Conservation (phyloP, 768 basidiomycete species). For the Aureoboletus auriporus region DNA sequence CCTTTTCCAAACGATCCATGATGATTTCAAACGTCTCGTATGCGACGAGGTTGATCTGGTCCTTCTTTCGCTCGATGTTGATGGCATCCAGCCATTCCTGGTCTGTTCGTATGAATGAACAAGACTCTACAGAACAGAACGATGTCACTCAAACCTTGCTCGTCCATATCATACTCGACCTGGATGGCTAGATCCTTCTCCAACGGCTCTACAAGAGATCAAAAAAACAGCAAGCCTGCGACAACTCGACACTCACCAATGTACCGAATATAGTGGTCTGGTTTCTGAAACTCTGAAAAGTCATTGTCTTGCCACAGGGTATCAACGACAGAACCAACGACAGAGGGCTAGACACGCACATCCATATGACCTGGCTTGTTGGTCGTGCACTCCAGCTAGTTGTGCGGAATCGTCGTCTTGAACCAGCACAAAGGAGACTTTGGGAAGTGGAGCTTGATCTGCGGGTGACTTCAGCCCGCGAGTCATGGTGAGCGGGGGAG, state of each 20-base stretch:
- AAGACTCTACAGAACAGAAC: background rate
- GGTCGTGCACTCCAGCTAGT: conserved; percentile 60
- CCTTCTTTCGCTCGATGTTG: conserved; percentile 78
- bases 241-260: conserved; percentile 54
- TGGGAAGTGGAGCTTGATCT: conserved; percentile 47
- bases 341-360: conserved; percentile 45
- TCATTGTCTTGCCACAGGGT: conserved; percentile 49
- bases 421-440: conserved; percentile 63
- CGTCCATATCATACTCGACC: conserved; percentile 99
- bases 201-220: conserved; percentile 63
- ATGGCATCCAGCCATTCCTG: conserved; percentile 90
- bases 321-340: conserved; percentile 2
- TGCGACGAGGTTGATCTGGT: conserved; percentile 63
- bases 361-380: conserved; percentile 64
- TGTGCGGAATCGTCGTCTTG: conserved; percentile 59
- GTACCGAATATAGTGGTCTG: conserved; percentile 87
- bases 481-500: conserved; percentile 28
- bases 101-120: conserved; percentile 45
- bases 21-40: conserved; percentile 93
- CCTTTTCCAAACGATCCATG: conserved; percentile 98
- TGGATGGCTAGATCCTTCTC: conserved; percentile 89
- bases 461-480: conserved; percentile 36
- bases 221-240: background rate
- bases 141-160: conserved; percentile 64
- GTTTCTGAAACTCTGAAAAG: conserved; percentile 65